Base-by-base conservation (phyloP, 2,329 filamentous ascomycete genomes). In the Alternaria infectoria region DNA sequence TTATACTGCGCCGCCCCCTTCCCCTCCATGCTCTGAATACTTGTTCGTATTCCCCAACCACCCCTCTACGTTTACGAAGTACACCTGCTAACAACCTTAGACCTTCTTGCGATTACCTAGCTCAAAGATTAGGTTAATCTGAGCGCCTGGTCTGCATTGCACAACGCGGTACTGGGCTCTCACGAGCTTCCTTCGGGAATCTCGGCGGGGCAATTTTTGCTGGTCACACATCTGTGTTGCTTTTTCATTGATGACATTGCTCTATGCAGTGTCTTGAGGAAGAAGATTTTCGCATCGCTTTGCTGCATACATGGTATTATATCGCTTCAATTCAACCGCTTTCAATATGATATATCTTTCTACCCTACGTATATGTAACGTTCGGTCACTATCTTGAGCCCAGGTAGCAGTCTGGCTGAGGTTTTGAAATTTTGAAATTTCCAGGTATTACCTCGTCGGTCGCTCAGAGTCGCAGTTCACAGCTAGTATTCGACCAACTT, bases 241-340 rank as follows among this genome's bases (percentile, higher is more conserved):
- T 65, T 70, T 81, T 82, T 82, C 80, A 75, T 82, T 80, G 70
- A 75, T 73, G 58, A 50, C 63, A 57, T 46, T 62, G 76, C 77
- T 62, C 72, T 43, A 62, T 13, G 77, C 74, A 68, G 67, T 64
- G 74, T 55, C 67, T 77, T 76, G 77, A 81, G 71, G 80, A 81
- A 81, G 79, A 74, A 65, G 63, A 25, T 3, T 3, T 25, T 15
- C 1, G 5, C 9, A 45, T 3, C 19, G 9, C 3, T 10, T 51
- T 21, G 9, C 4, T 9, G n/a, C 4, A 40, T 17, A 3, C 9
- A 17, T 17, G 2, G 8, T 40, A 17, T 17, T 10, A 1, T 40
- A 3, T 40, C 15, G 3, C 2, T 1, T 6, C 3, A 6, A 2
- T 9, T 40, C 5, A 1, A 40, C 4, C 17, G 36, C 5, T 17